phyloP scores from a whole-genome alignment of 2,329 filamentous ascomycete species.

The Chaetomiaceae sp. region DNA sequence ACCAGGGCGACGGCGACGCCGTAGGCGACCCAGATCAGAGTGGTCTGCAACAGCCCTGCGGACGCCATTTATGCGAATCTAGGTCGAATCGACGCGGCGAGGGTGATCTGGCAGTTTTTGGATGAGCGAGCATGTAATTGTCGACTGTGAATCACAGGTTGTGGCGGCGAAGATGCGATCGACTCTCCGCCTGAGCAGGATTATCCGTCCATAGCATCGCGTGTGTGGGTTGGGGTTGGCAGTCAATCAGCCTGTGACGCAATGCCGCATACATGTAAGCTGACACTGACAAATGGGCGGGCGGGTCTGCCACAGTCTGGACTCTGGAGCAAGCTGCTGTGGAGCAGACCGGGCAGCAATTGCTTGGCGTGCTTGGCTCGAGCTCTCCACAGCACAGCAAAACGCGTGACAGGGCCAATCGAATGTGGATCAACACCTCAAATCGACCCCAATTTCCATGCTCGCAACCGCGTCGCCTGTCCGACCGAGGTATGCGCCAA shows the following conservation, averaged over 20 bases:
- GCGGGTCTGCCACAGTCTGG: too few species aligned
- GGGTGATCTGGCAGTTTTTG: neutral
- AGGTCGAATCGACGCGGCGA: neutral
- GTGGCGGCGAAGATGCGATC: too few species aligned
- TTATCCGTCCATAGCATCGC: neutral
- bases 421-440: neutral
- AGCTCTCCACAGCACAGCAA: too few species aligned
- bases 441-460: neutral
- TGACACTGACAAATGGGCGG: too few species aligned
- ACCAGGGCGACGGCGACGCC: constrained; percentile 73
- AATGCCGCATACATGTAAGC: constrained; percentile 18
- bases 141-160: too few species aligned
- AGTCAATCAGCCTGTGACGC: constrained; percentile 19
- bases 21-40: constrained; percentile 93
- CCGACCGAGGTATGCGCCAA: constrained; percentile 22
- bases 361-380: too few species aligned
- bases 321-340: too few species aligned
- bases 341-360: too few species aligned
- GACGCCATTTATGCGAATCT: constrained; percentile 21
- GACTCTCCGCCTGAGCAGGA: too few species aligned
- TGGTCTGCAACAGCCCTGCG: constrained; percentile 68
- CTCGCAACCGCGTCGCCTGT: neutral
- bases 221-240: neutral
- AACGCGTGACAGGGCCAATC: too few species aligned
- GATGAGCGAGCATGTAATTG: neutral